Percentiles rank a stretch among this genome's conserved stretches.
Evolutionary conservation across 1,284 basidiomycete genomes (phyloP).

Genomic region (Tilletia setariae): DNA sequence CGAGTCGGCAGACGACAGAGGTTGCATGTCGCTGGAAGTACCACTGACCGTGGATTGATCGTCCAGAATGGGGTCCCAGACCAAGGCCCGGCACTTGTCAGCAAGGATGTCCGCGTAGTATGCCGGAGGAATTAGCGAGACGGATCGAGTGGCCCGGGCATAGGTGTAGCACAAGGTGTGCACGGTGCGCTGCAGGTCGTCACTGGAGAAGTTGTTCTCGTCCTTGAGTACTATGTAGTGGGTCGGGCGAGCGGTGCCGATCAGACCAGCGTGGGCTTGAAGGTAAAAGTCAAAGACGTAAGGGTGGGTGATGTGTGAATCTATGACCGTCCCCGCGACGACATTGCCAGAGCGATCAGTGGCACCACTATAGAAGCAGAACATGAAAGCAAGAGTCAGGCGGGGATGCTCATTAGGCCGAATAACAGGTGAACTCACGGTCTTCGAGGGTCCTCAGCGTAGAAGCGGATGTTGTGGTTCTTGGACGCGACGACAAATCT

Average conservation of each 20-base stretch:
- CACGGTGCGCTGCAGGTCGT: slow-evolving; percentile 48
- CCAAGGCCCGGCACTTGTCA: slow-evolving; percentile 46
- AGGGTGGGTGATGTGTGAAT: slow-evolving; percentile 56
- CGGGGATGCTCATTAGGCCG: neutral
- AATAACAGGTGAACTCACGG: slow-evolving; percentile 19
- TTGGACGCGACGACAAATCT: slow-evolving; percentile 39
- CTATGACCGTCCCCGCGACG: slow-evolving; percentile 54
- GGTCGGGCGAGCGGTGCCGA: slow-evolving; percentile 56
- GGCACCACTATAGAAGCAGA: neutral
- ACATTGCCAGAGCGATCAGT: slow-evolving; percentile 59
- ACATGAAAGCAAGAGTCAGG: neutral
- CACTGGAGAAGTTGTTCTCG: slow-evolving; percentile 55
- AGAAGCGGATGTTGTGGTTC: slow-evolving; percentile 57
- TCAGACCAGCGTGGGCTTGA: slow-evolving; percentile 46
- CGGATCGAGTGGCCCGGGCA: slow-evolving; percentile 56
- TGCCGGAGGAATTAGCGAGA: slow-evolving; percentile 55
- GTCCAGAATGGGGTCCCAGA: slow-evolving; percentile 49
- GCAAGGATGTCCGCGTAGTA: slow-evolving; percentile 58
- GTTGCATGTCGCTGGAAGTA: slow-evolving; percentile 15
- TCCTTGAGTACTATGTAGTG: slow-evolving; percentile 56
- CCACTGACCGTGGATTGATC: slow-evolving; percentile 17
- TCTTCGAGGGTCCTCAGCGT: slow-evolving; percentile 38
- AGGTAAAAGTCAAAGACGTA: slow-evolving; percentile 56
- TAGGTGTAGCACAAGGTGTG: slow-evolving; percentile 57
- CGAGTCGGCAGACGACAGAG: slow-evolving; percentile 14